Evolutionary conservation across 129 eudicot species (phyloP).

Genomic region (Heracleum sosnowskyi): DNA sequence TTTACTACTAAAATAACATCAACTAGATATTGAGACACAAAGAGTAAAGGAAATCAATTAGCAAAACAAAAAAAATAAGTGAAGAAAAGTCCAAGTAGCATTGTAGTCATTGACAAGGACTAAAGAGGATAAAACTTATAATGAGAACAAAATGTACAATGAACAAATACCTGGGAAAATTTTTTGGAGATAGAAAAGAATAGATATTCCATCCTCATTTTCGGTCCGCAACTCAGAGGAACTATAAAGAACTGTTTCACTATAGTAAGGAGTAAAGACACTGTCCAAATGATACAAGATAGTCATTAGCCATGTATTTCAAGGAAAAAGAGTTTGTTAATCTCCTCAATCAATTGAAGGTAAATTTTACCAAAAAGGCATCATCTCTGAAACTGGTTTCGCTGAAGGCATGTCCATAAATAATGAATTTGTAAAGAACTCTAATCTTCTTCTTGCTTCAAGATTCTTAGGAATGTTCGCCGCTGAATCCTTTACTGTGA

Average conservation of each 20-base stretch:
- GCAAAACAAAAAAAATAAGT: neutral
- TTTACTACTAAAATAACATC: too few species aligned
- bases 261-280: slow-evolving; percentile 98
- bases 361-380: slow-evolving; percentile 70
- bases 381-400: slow-evolving; percentile 85
- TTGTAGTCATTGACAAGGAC: neutral
- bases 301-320: slow-evolving; percentile 4
- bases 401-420: slow-evolving; percentile 98
- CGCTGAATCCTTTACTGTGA: slow-evolving; percentile 83
- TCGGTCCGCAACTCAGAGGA: slow-evolving; percentile 68
- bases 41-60: neutral
- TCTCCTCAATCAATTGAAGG: neutral
- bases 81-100: neutral
- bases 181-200: slow-evolving; percentile 91
- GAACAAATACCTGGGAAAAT: slow-evolving; percentile 74
- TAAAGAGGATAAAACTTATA: neutral
- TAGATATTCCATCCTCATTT: slow-evolving; percentile 96
- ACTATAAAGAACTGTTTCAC: slow-evolving; percentile 91
- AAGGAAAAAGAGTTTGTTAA: neutral
- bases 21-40: neutral
- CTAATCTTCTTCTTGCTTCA: slow-evolving; percentile 95
- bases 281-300: slow-evolving; percentile 36
- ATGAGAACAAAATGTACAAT: neutral
- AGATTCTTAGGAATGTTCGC: slow-evolving; percentile 88
- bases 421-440: slow-evolving; percentile 83